A percentile compares a stretch with the other conserved stretches of the same genome.
These are phyloP conservation scores for Tolypocladium ophioglossoides DNA, from an alignment of 2,329 filamentous ascomycete species.

Conservation along the genomic window DNA sequence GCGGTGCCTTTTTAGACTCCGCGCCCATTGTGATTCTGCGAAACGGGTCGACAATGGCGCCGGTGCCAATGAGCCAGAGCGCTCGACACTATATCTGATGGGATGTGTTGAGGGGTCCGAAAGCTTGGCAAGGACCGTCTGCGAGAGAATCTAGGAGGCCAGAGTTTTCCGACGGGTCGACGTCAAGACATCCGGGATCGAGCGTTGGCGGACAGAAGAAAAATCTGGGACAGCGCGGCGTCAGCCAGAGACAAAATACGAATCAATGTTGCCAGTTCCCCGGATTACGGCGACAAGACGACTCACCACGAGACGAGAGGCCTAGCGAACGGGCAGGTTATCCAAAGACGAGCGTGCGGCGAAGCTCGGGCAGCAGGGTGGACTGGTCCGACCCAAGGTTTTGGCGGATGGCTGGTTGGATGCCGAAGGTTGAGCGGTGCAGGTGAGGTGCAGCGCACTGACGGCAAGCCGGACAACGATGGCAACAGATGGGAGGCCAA, in stretches of 20 bases:
- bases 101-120: background rate
- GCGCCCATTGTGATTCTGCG: slow-evolving; percentile 37
- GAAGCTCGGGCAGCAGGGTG: background rate
- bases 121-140: background rate
- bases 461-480: background rate
- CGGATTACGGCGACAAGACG: background rate
- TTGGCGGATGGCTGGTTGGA: background rate
- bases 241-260: slow-evolving; percentile 3
- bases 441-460: background rate
- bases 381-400: background rate
- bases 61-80: background rate
- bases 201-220: slow-evolving; percentile 6
- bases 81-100: background rate
- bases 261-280: background rate
- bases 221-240: background rate
- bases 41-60: slow-evolving; percentile 2
- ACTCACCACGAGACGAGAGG: background rate
- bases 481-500: background rate
- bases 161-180: slow-evolving; percentile 9
- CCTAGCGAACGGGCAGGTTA: background rate
- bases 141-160: background rate
- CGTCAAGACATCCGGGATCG: slow-evolving; percentile 19
- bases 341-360: background rate
- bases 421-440: background rate
- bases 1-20: slow-evolving; percentile 47